Evolutionary conservation across 768 basidiomycete genomes (phyloP).

Genomic region (Rhizopogon sp.): DNA sequence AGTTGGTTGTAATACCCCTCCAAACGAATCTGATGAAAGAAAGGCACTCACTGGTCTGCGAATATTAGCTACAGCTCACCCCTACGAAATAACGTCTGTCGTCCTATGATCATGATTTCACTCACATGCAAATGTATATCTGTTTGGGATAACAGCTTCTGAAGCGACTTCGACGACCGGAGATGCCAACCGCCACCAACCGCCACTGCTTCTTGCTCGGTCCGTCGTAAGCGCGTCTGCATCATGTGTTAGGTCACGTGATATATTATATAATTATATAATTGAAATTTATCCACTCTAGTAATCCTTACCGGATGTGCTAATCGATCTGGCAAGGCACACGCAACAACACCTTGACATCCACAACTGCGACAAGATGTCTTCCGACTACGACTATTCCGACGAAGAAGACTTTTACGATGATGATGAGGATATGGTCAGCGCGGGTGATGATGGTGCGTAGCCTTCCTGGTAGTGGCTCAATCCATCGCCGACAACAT

Average conservation of each 20-base stretch:
- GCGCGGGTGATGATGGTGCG: slow-evolving; percentile 55
- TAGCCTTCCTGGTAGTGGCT: slow-evolving; percentile 9
- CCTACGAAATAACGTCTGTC: too few relatives aligned
- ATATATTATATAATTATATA: neutral
- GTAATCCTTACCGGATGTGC: slow-evolving; percentile 1
- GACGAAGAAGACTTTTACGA: slow-evolving; percentile 67
- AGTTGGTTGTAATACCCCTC: too few relatives aligned
- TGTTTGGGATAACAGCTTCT: too few relatives aligned
- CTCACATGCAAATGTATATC: too few relatives aligned
- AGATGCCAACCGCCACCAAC: too few relatives aligned
- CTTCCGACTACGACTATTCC: slow-evolving; percentile 67
- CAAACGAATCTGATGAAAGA: too few relatives aligned
- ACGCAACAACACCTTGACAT: slow-evolving; percentile 9
- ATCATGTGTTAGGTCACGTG: neutral
- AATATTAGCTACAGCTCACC: too few relatives aligned
- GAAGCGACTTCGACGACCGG: too few relatives aligned
- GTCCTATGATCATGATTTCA: too few relatives aligned
- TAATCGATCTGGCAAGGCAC: neutral
- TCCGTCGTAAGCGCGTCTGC: too few relatives aligned
- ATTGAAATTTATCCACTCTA: neutral
- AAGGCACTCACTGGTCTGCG: too few relatives aligned
- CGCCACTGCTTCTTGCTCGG: too few relatives aligned
- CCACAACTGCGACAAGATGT: slow-evolving; percentile 31
- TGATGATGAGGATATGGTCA: slow-evolving; percentile 64
- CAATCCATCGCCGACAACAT: slow-evolving; percentile 13